Percentiles rank a stretch among this genome's conserved stretches.
These are phyloP conservation scores for Lichtheimia ramosa DNA, from an alignment of 371 early-diverging fungal species.

Conservation along the genomic window DNA sequence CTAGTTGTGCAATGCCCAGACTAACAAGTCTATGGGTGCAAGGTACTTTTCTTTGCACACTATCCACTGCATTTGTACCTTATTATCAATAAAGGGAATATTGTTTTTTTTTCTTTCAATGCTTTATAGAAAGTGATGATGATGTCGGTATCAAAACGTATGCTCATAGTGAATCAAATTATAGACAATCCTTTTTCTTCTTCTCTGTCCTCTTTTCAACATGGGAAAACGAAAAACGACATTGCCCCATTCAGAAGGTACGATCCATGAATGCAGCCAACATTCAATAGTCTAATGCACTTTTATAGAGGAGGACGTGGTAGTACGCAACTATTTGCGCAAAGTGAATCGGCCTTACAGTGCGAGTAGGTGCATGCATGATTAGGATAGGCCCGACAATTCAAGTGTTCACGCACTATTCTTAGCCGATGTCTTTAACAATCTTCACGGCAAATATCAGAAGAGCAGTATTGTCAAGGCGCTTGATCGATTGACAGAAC, in stretches of 20 bases:
- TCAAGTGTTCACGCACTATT: background rate
- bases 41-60: too few species aligned
- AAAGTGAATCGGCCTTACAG: constrained; percentile 23
- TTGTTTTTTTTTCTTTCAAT: too few species aligned
- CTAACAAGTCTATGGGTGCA: too few species aligned
- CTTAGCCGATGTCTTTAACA: constrained; percentile 23
- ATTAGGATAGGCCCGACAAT: too few species aligned
- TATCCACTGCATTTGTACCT: too few species aligned
- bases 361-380: constrained; percentile 11
- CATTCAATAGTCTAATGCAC: background rate
- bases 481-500: constrained; percentile 12
- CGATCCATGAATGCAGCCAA: background rate
- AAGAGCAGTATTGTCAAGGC: constrained; percentile 13
- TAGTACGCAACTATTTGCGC: constrained; percentile 20
- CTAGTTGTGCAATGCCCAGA: too few species aligned
- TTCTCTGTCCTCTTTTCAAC: background rate
- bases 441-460: constrained; percentile 18
- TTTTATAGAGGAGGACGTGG: constrained; percentile 4
- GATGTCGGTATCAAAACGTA: too few species aligned
- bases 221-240: background rate
- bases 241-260: background rate
- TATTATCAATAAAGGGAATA: too few species aligned
- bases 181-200: background rate
- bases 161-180: too few species aligned
- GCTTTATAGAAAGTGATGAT: too few species aligned